Percentiles rank a stretch among this genome's conserved stretches.
These are phyloP conservation scores for Puccinia brachypodii DNA, from an alignment of 1,284 basidiomycete species.

Conservation along the genomic window DNA sequence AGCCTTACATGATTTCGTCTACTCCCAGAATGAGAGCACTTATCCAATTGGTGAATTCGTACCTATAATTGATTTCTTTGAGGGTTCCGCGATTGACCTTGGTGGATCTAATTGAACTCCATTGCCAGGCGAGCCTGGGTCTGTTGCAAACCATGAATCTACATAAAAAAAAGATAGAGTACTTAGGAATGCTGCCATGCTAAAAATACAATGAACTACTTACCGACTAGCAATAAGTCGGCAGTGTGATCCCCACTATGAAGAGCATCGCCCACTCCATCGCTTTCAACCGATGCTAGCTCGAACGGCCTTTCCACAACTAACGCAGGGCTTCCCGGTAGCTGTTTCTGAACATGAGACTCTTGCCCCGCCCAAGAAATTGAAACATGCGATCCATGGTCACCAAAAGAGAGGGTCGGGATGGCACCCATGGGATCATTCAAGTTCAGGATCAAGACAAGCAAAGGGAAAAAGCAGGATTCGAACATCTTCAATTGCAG, in stretches of 20 bases:
- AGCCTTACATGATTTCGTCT: not conserved
- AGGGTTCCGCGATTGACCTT: not conserved
- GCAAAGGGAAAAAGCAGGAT: not conserved
- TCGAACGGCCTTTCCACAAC: not conserved
- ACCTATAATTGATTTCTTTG: not conserved
- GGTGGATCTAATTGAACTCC: not conserved
- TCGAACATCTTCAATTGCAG: not conserved
- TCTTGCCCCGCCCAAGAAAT: not conserved
- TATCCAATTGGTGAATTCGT: not conserved
- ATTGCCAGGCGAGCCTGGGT: not conserved
- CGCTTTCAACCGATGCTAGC: not conserved
- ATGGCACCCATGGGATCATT: not conserved
- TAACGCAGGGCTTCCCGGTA: not conserved
- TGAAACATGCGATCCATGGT: not conserved
- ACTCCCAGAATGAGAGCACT: not conserved
- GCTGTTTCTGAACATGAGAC: not conserved
- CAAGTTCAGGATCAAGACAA: not conserved
- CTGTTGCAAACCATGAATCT: not conserved
- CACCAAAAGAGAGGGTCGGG: not conserved
- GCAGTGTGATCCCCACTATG: not conserved
- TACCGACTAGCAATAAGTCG: not conserved
- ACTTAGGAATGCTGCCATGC: not conserved
- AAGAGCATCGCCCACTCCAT: not conserved
- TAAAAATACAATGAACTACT: not conserved
- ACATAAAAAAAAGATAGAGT: not conserved